Evolutionary conservation across 345 rosid genomes (phyloP), one percentile per base, ranked within the genome.

Genomic region (Sisymbrium irio): DNA sequence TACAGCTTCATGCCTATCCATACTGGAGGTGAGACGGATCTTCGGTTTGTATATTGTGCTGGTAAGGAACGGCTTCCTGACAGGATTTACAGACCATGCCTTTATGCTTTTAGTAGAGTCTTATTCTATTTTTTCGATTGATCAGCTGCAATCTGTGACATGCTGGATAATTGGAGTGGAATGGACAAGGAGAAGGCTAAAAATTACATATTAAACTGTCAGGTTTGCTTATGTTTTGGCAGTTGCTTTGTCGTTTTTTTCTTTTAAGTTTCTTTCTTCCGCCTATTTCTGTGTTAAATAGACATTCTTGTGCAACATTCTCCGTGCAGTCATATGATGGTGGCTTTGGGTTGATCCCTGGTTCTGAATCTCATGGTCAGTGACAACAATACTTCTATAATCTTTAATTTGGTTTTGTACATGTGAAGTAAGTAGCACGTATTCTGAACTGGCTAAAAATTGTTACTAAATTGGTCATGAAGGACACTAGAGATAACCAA

Each of bases 361-460:
- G 97, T 76, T 80, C 85, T 76, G 99, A 95, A 79, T 90, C 99
- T 65, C 99, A 92, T 81, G 99, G 99, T 95, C 82, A 88, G 97
- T 84, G 76, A 64, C 55, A 56, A 39, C 73, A 61, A 68, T 57
- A 67, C 27, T 13, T 72, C 50, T 10, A 9, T 41, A 9, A 7
- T 25, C 37, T 65, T 22, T 12, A 3, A 9, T 5, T 40, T 39
- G 28, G 13, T 55, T 71, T 36, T 56, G 22, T 63, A 2, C 20
- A 49, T 6, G 35, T 56, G 46, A 37, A 46, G 13, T 6, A 56
- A 15, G 32, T 20, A 22, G 71, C 53, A 63, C 61, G 58, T 56
- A 4, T 39, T 9, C 46, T 61, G 17, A 60, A 50, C 11, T 37
- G 51, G 13, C 69, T 41, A 41, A 9, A 67, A 54, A 32, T 18